Percentiles rank a stretch among this genome's conserved stretches.
phyloP scores from a whole-genome alignment of 768 basidiomycete species.

The Phlebiopsis flavidoalba region DNA sequence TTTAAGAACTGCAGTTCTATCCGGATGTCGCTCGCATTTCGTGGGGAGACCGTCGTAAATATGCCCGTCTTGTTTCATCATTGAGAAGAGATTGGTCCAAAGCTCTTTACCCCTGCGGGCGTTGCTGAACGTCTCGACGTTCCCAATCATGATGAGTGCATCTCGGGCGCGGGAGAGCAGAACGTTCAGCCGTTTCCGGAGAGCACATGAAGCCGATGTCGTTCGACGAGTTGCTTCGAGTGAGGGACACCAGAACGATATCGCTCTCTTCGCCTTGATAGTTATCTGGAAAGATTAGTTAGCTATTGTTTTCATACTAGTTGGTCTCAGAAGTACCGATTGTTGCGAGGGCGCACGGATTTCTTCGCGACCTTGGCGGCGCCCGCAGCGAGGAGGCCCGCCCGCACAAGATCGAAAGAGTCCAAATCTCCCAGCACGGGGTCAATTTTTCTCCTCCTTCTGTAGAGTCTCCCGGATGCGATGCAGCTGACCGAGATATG shows the following conservation, averaged over 20 bases:
- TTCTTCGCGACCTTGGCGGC: slow-evolving; percentile 37
- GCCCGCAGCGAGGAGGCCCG: slow-evolving; percentile 42
- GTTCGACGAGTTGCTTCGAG: slow-evolving; percentile 47
- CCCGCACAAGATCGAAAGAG: slow-evolving; percentile 49
- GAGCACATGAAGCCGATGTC: slow-evolving; percentile 73
- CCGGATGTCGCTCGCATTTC: slow-evolving; percentile 51
- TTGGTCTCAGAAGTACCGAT: slow-evolving; percentile 41
- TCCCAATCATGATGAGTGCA: slow-evolving; percentile 62
- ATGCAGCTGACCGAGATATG: slow-evolving; percentile 61
- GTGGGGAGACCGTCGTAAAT: slow-evolving; percentile 58
- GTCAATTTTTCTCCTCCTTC: slow-evolving; percentile 32
- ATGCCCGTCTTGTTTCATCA: slow-evolving; percentile 38
- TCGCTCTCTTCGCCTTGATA: slow-evolving; percentile 76
- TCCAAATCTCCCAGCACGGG: slow-evolving; percentile 63
- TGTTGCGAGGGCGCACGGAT: slow-evolving; percentile 52
- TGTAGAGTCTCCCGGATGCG: slow-evolving; percentile 43
- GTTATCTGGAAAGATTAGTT: slow-evolving; percentile 42
- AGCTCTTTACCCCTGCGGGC: slow-evolving; percentile 46
- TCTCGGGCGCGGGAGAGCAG: slow-evolving; percentile 65
- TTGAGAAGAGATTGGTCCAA: slow-evolving; percentile 45
- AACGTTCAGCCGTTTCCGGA: slow-evolving; percentile 65
- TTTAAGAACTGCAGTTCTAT: slow-evolving; percentile 32
- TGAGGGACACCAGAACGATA: slow-evolving; percentile 58
- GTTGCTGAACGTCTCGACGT: slow-evolving; percentile 49
- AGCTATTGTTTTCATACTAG: background rate